Base-by-base conservation (phyloP, 495 filamentous ascomycete genomes). In the Penicillium salamii region DNA sequence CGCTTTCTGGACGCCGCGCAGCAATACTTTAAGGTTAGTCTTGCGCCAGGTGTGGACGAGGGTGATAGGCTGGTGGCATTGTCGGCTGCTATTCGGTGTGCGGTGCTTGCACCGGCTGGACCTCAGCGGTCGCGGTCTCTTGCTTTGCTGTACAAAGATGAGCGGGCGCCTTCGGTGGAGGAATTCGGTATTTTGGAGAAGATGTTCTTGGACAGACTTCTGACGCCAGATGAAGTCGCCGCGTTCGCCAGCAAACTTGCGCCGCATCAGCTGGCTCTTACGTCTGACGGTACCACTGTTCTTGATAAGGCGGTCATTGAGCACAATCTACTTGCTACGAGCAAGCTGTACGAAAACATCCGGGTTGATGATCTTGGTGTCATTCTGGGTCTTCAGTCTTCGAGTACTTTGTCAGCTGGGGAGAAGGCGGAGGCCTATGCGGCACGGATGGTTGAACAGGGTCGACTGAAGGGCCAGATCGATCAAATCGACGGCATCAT, bases 151-250 rank as follows among this genome's bases (percentile, higher is more conserved):
- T 97, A 96, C 77, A 97, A 96, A 66, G 93, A 98, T 61, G 95
- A 97, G 38, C 83, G 93, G 15, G 80, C 89, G 0, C 70, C 79
- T 2, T 79, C 82, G 37, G 79, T 91, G 3, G 82, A 86, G 6
- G 89, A 97, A 65, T 92, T 87, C 59, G 76, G 80, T 34, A 97
- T 98, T 44, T 74, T 98, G 17, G 95, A 97, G 75, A 97, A 97
- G 72, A 97, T 98, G 82, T 95, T 95, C 65, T 79, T 98, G 21
- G 90, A 97, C 67, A 82, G 93, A 5, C 74, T 98, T 3, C 76
- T 98, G 12, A 79, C 77, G 7, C 80, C 86, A 3, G 81, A 79
- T 15, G 93, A 98, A 67, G 90, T 97, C 14, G 79, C 80, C 11
- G 86, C 88, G 36, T 98, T 98, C 59, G 84, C 91, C 0, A 74